Base-by-base conservation (phyloP, 2,329 filamentous ascomycete species). In the Phialocephala sp. region DNA sequence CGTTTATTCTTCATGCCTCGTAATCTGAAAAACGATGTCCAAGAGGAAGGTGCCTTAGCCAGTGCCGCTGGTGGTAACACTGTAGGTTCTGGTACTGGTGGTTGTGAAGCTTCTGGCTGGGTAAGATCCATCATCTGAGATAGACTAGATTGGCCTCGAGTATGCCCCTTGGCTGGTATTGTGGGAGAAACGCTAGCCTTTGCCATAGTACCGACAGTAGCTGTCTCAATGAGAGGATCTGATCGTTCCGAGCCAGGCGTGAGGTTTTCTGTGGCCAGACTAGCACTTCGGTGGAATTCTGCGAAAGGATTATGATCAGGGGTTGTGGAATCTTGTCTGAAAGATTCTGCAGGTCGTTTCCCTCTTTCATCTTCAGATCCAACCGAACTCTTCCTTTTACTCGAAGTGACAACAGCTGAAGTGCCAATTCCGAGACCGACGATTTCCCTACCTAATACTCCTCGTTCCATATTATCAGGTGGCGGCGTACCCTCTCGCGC, bases 1-100 rank as follows among this genome's bases (percentile, higher is more conserved):
- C 78, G 87, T 80, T 85, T 82, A 77, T 81, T 81, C 79, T 82
- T 73, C 81, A 79, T 52, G 79, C 80, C 59, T 65, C 75, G 62
- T 22, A 66, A 36, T 80, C 87, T 87, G 78, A 97, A 92, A 41
- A 97, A 86, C 0, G 91, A 89, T 4, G 88, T 87, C 82, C 93
- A 91, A 0, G 89, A 84, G 37, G 67, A 69, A 55, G 83, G 72
- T 22, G 57, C 45, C 27, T 76, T 79, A 66, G 84, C 32, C 39
- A 15, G 32, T 20, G 35, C 55, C 14, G 58, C 82, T 80, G 59
- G 87, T 67, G 47, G 35, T 63, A 85, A 86, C 52, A 83, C 82
- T 41, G 63, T 56, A 55, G 67, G 55, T 39, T 68, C 66, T 18
- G 64, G 39, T 43, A 27, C 1, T 18, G 83, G 77, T 5, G 80